phyloP scores from a whole-genome alignment of 139 green algal species.

The Micractinium conductrix region DNA sequence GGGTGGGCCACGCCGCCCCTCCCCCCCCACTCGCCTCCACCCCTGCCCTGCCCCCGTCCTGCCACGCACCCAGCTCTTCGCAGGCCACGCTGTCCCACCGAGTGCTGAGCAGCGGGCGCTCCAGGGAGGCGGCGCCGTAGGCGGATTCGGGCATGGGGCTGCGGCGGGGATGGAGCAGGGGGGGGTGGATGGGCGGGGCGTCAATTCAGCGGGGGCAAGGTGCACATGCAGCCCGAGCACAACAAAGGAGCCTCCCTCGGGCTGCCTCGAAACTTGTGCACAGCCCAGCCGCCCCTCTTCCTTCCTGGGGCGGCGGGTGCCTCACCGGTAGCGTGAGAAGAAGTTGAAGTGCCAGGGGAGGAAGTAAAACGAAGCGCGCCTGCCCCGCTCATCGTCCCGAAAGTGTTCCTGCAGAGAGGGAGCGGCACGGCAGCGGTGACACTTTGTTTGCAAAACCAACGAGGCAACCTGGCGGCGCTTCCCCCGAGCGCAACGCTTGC shows the following conservation, averaged over 20 bases:
- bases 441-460: no score
- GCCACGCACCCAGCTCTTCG: conserved; percentile 49
- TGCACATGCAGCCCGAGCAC: neutral
- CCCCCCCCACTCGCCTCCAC: no score
- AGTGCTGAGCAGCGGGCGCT: conserved; percentile 73
- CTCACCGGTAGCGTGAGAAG: conserved; percentile 56
- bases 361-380: conserved; percentile 82
- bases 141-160: conserved; percentile 65
- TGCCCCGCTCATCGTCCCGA: conserved; percentile 75
- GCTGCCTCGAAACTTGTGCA: no score
- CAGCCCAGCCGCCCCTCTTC: no score
- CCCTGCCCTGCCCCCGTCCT: no score
- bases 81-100: conserved; percentile 57
- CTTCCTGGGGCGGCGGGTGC: neutral
- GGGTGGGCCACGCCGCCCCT: no score
- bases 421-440: no score
- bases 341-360: conserved; percentile 78
- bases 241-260: no score
- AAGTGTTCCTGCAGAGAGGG: conserved; percentile 81
- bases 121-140: conserved; percentile 48
- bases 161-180: neutral
- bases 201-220: neutral
- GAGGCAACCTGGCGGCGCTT: no score
- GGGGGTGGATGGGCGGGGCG: neutral
- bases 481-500: no score